A percentile compares a stretch with the other conserved stretches of the same genome.
Evolutionary conservation across 176 grass and related monocot species (phyloP).

Genomic region (Pontederia paniculata): DNA sequence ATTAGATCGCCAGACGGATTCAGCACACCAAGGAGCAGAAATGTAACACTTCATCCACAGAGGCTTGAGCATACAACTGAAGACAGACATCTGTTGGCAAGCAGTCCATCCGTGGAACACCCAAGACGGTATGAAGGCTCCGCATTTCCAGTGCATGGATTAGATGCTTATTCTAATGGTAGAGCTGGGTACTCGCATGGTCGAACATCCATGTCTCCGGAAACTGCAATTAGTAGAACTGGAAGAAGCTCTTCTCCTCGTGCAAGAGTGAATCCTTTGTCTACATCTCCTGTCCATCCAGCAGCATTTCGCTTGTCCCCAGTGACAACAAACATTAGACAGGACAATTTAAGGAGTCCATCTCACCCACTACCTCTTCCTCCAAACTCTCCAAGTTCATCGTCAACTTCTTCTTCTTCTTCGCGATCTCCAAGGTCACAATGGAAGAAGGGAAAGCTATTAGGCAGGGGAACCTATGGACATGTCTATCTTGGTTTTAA

Average conservation of each 20-base stretch:
- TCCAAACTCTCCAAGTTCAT: slow-evolving; percentile 22
- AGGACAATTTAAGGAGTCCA: slow-evolving; percentile 56
- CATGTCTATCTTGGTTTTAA: slow-evolving; percentile 95
- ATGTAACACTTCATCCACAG: slow-evolving; percentile 14
- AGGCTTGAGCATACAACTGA: slow-evolving; percentile 22
- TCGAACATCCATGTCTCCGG: slow-evolving; percentile 34
- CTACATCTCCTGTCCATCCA: slow-evolving; percentile 30
- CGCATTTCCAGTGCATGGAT: slow-evolving; percentile 19
- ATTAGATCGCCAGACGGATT: background rate
- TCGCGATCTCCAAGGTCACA: slow-evolving; percentile 31
- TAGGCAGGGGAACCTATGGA: slow-evolving; percentile 86
- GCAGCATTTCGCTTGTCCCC: slow-evolving; percentile 41
- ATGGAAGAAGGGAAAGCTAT: slow-evolving; percentile 79
- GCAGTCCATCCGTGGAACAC: slow-evolving; percentile 32
- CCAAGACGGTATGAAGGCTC: slow-evolving; percentile 30
- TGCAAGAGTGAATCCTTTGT: slow-evolving; percentile 28
- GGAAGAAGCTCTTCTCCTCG: slow-evolving; percentile 36
- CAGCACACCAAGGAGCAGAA: slow-evolving; percentile 35
- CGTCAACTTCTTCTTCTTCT: slow-evolving; percentile 22
- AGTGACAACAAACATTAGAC: slow-evolving; percentile 29
- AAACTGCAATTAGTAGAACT: slow-evolving; percentile 37
- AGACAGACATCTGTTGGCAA: slow-evolving; percentile 31
- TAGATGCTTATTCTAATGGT: slow-evolving; percentile 30
- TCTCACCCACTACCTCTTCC: slow-evolving; percentile 67
- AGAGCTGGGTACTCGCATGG: slow-evolving; percentile 26